phyloP scores from a whole-genome alignment of 345 rosid genomes.

The Euphorbia peplus region DNA sequence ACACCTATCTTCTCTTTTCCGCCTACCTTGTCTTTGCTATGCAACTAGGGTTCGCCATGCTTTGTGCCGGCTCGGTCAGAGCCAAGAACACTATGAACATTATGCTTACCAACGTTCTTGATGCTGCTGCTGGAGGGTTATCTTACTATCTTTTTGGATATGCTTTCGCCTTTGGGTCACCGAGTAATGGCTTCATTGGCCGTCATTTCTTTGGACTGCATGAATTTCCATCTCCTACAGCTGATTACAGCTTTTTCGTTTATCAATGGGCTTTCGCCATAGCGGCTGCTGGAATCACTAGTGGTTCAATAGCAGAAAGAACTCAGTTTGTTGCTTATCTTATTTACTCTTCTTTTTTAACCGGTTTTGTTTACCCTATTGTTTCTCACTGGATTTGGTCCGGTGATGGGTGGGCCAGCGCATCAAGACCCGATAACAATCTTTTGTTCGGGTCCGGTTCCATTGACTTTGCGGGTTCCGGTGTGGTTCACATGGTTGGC shows the following conservation, averaged over 20 bases:
- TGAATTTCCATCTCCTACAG: constrained; percentile 1
- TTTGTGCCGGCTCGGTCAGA: constrained; percentile 33
- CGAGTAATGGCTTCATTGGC: constrained; percentile 25
- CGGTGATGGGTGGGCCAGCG: constrained; percentile 60
- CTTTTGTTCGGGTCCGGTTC: constrained; percentile 46
- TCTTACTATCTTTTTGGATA: constrained; percentile 33
- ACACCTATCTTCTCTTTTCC: constrained; percentile 65
- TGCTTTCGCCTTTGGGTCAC: constrained; percentile 29
- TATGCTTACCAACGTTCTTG: constrained; percentile 35
- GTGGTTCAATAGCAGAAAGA: constrained; percentile 72
- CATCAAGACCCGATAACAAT: constrained; percentile 27
- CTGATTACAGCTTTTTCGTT: constrained; percentile 53
- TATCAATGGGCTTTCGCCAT: constrained; percentile 72
- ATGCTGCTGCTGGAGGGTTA: constrained; percentile 31
- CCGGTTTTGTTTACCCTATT: constrained; percentile 59
- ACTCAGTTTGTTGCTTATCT: constrained; percentile 69
- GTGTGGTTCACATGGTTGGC: constrained; percentile 47
- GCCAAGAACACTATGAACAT: constrained; percentile 36
- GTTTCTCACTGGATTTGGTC: constrained; percentile 74
- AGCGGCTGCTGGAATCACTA: constrained; percentile 53
- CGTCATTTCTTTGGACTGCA: constrained; percentile 25
- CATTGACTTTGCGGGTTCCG: constrained; percentile 44
- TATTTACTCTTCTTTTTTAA: constrained; percentile 57
- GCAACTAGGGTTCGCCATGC: constrained; percentile 49
- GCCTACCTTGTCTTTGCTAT: constrained; percentile 70